Percentiles rank a stretch among this genome's conserved stretches.
Evolutionary conservation across 371 early-diverging fungal species (phyloP).

Genomic region (Mortierella sp.): DNA sequence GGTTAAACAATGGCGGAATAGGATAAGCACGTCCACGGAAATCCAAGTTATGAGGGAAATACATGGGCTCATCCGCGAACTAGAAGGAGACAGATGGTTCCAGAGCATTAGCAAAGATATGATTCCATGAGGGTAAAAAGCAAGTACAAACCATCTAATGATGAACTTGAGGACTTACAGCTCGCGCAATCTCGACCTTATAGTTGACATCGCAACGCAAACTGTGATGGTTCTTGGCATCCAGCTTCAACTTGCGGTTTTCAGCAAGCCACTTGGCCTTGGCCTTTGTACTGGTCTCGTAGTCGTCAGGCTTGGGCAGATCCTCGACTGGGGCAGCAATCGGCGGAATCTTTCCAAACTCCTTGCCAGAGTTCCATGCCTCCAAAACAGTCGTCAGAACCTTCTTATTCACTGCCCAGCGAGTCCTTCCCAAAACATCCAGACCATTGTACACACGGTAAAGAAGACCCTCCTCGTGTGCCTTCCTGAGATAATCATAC

Average conservation of each 20-base stretch:
- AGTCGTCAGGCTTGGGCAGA: slow-evolving; percentile 77
- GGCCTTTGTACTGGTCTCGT: slow-evolving; percentile 72
- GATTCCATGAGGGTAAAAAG: too few species aligned
- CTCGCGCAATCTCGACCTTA: slow-evolving; percentile 95
- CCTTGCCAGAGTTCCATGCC: slow-evolving; percentile 91
- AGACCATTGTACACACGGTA: slow-evolving; percentile 78
- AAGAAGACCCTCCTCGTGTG: slow-evolving; percentile 83
- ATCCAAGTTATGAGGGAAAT: slow-evolving; percentile 98
- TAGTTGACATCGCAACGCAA: slow-evolving; percentile 94
- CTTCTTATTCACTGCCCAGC: slow-evolving; percentile 90
- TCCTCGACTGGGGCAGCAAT: slow-evolving; percentile 58
- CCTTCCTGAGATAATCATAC: slow-evolving; percentile 79
- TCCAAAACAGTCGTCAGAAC: slow-evolving; percentile 84
- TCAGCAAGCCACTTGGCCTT: slow-evolving; percentile 65
- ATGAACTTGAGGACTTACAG: slow-evolving; percentile 64
- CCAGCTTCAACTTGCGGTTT: slow-evolving; percentile 63
- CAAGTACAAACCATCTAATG: not conserved
- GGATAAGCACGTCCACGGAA: slow-evolving; percentile 99
- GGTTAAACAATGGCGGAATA: slow-evolving; percentile 95
- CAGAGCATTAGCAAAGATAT: not conserved
- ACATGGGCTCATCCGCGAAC: slow-evolving; percentile 90
- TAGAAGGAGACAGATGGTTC: slow-evolving; percentile 18
- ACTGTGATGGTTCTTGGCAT: slow-evolving; percentile 82
- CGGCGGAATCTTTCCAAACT: slow-evolving; percentile 82
- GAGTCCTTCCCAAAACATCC: slow-evolving; percentile 91